phyloP scores from a whole-genome alignment of 306 rosid genomes.

The Cucurbita ficifolia region DNA sequence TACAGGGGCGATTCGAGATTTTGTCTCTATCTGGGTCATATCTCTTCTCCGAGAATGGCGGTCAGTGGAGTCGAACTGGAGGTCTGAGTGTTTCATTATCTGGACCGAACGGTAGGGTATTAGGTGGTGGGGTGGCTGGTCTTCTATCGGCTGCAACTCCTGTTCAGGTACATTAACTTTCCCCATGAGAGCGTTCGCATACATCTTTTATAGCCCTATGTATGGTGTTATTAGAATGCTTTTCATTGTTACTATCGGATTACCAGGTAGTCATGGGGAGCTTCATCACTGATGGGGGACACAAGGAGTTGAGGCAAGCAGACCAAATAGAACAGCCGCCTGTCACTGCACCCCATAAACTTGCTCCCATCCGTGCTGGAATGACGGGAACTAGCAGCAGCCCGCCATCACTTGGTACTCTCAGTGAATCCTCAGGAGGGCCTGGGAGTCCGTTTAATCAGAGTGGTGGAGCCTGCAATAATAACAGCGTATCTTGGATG shows the following conservation, averaged over 20 bases:
- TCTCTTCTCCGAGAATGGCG: constrained; percentile 25
- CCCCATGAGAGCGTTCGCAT: background rate
- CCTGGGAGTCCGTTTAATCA: constrained; percentile 30
- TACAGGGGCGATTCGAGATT: constrained; percentile 69
- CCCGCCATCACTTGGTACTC: constrained; percentile 26
- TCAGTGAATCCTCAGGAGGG: constrained; percentile 35
- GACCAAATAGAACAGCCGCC: constrained; percentile 12
- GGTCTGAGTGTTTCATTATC: constrained; percentile 49
- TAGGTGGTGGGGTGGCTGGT: constrained; percentile 65
- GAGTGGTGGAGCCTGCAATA: constrained; percentile 31
- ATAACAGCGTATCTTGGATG: constrained; percentile 51
- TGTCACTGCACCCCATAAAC: constrained; percentile 12
- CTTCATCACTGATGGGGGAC: constrained; percentile 28
- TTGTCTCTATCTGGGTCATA: constrained; percentile 48
- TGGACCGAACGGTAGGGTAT: constrained; percentile 52
- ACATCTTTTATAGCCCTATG: background rate
- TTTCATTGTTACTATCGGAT: background rate
- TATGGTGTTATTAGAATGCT: background rate
- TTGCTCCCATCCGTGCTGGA: constrained; percentile 14
- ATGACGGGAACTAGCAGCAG: constrained; percentile 24
- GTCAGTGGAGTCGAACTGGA: constrained; percentile 31
- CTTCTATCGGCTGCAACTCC: constrained; percentile 55
- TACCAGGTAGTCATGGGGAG: constrained; percentile 49
- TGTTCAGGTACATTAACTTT: constrained; percentile 37
- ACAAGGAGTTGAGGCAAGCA: constrained; percentile 25